These are phyloP conservation scores for Pluteus cervinus DNA, from an alignment of 768 basidiomycete genomes.

Conservation along the genomic window DNA sequence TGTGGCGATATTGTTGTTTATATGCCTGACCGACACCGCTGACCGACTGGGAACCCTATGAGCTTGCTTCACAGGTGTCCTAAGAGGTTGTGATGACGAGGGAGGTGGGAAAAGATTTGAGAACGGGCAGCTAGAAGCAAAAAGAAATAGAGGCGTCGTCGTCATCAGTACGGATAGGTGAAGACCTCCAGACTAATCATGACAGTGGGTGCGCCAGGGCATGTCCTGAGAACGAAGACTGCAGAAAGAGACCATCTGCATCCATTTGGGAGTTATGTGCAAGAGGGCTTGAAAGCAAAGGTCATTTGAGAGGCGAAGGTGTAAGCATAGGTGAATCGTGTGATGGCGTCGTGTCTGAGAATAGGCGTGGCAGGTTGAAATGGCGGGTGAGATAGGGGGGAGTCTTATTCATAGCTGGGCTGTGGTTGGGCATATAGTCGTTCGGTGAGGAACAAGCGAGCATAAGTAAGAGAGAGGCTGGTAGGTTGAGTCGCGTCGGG, in stretches of 20 bases:
- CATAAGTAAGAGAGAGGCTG: conserved; percentile 40
- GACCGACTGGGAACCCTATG: conserved; percentile 33
- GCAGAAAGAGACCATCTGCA: conserved; percentile 46
- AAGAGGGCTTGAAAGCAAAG: conserved; percentile 27
- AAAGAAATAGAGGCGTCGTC: conserved; percentile 53
- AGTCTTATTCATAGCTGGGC: conserved; percentile 24
- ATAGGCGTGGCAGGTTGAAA: conserved; percentile 27
- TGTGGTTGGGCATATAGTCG: conserved; percentile 26
- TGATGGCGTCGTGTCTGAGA: conserved; percentile 21
- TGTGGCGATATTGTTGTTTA: conserved; percentile 19
- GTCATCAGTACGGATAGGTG: conserved; percentile 41
- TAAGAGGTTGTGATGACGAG: conserved; percentile 43
- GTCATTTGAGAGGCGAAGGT: conserved; percentile 52
- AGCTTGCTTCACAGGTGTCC: conserved; percentile 55
- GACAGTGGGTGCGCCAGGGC: conserved; percentile 14
- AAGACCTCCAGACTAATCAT: conserved; percentile 1
- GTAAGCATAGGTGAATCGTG: conserved; percentile 58
- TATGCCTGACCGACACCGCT: conserved; percentile 31
- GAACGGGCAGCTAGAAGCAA: conserved; percentile 36
- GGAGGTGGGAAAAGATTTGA: conserved; percentile 43
- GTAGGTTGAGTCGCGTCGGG: conserved; percentile 29
- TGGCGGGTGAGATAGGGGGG: conserved; percentile 29
- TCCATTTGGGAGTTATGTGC: conserved; percentile 26
- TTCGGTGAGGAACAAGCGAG: conserved; percentile 39
- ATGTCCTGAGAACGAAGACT: conserved; percentile 45